Evolutionary conservation across 495 filamentous ascomycete genomes (phyloP).

Genomic region (Schizothecium vesticola): DNA sequence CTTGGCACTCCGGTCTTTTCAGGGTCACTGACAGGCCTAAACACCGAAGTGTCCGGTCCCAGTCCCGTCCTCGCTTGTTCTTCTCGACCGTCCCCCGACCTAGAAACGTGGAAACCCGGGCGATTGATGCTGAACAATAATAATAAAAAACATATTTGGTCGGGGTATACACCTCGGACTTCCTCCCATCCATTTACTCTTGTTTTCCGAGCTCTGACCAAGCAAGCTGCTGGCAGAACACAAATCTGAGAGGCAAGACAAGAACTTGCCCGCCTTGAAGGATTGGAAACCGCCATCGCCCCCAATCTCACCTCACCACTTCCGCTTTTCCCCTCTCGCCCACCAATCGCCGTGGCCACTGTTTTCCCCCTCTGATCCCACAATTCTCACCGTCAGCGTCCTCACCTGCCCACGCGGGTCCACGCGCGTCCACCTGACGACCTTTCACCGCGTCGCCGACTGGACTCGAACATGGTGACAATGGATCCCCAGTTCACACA

Average conservation of each 20-base stretch:
- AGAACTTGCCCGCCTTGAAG: background rate
- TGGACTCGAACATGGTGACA: background rate
- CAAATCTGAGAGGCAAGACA: background rate
- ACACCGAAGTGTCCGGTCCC: background rate
- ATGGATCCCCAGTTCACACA: slow-evolving; percentile 16
- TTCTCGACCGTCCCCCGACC: background rate
- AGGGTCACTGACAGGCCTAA: background rate
- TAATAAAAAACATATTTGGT: background rate
- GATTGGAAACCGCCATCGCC: background rate
- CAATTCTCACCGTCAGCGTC: background rate
- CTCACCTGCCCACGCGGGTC: background rate
- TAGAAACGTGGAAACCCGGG: background rate
- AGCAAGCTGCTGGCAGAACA: background rate
- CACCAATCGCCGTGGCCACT: background rate
- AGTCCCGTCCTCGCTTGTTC: background rate
- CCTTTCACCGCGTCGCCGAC: background rate
- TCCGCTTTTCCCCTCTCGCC: background rate
- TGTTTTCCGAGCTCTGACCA: background rate
- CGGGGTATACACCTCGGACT: background rate
- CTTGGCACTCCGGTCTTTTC: background rate
- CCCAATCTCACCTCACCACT: background rate
- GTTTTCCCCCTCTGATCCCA: background rate
- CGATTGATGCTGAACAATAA: background rate
- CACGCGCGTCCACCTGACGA: background rate
- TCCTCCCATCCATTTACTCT: background rate